phyloP scores from a whole-genome alignment of 352 stramenopile species.

The Hyaloperonospora brassicae region DNA sequence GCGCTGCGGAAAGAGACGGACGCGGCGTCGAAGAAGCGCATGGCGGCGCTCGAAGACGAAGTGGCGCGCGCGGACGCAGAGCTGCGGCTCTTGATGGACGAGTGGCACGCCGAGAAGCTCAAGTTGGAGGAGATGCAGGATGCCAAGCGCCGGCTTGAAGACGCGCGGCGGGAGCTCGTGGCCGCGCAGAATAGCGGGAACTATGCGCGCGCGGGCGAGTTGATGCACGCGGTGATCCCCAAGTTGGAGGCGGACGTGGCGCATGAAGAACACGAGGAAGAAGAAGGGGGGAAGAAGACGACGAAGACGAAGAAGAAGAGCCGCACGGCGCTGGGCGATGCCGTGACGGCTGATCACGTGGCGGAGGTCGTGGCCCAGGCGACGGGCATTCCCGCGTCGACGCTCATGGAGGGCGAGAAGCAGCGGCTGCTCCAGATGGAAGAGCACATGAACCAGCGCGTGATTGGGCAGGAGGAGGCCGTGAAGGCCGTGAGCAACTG shows the following conservation, averaged over 20 bases:
- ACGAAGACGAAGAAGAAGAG: slow-evolving; percentile 28
- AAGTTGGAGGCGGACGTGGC: slow-evolving; percentile 64
- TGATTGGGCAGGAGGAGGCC: slow-evolving; percentile 88
- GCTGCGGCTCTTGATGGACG: slow-evolving; percentile 50
- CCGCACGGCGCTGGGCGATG: slow-evolving; percentile 73
- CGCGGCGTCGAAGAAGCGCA: slow-evolving; percentile 55
- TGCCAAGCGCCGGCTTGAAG: slow-evolving; percentile 67
- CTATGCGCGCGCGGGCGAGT: slow-evolving; percentile 66
- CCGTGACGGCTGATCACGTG: slow-evolving; percentile 91
- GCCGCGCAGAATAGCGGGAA: slow-evolving; percentile 68
- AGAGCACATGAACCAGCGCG: slow-evolving; percentile 85
- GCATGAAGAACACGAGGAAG: slow-evolving; percentile 45
- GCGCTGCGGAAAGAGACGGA: slow-evolving; percentile 75
- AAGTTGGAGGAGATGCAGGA: slow-evolving; percentile 69
- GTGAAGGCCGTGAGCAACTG: slow-evolving; percentile 88
- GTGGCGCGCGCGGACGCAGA: slow-evolving; percentile 53
- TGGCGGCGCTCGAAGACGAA: slow-evolving; percentile 53
- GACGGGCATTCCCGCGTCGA: slow-evolving; percentile 92
- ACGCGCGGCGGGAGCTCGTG: slow-evolving; percentile 62
- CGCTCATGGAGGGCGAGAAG: slow-evolving; percentile 92
- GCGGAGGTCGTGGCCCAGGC: slow-evolving; percentile 83
- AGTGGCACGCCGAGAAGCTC: slow-evolving; percentile 74
- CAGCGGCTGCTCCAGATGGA: slow-evolving; percentile 92
- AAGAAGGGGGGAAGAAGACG: slow-evolving; percentile 30
- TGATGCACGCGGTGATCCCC: slow-evolving; percentile 78